Evolutionary conservation across 176 grass and related monocot species (phyloP).

Genomic region (Phyllostachys edulis): DNA sequence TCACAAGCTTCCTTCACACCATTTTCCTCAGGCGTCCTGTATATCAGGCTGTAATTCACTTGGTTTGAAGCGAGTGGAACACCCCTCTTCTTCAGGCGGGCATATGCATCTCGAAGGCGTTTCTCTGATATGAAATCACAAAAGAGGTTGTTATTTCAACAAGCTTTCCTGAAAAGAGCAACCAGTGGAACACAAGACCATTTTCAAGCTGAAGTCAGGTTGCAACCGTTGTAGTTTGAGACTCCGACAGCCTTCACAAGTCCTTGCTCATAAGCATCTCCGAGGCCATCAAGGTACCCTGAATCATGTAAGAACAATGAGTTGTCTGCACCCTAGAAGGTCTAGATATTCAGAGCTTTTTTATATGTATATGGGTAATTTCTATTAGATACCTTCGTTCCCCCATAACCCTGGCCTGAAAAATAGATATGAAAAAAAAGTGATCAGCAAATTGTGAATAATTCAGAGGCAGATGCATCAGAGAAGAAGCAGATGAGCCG

Average conservation of each 20-base stretch:
- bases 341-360: too few species aligned
- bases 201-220: background rate
- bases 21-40: slow-evolving; percentile 70
- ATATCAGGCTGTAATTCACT: slow-evolving; percentile 82
- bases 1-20: slow-evolving; percentile 68
- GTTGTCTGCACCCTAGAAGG: background rate
- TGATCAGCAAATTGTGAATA: background rate
- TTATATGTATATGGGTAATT: background rate
- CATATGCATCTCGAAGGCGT: slow-evolving; percentile 8
- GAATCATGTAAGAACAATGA: slow-evolving; percentile 25
- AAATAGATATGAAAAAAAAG: slow-evolving; percentile 4
- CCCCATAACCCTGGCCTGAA: slow-evolving; percentile 96
- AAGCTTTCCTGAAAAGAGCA: slow-evolving; percentile 2
- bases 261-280: slow-evolving; percentile 91
- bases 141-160: background rate
- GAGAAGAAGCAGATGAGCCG: background rate
- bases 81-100: slow-evolving; percentile 36
- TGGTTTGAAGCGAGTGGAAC: slow-evolving; percentile 74
- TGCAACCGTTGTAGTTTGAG: slow-evolving; percentile 79
- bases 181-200: too few species aligned
- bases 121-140: background rate
- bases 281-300: slow-evolving; percentile 91
- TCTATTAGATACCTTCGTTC: slow-evolving; percentile 63
- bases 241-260: slow-evolving; percentile 91
- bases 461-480: background rate